Evolutionary conservation across 2,329 filamentous ascomycete genomes (phyloP), one percentile per base, ranked within the genome.

Genomic region (Dothistroma septosporum): DNA sequence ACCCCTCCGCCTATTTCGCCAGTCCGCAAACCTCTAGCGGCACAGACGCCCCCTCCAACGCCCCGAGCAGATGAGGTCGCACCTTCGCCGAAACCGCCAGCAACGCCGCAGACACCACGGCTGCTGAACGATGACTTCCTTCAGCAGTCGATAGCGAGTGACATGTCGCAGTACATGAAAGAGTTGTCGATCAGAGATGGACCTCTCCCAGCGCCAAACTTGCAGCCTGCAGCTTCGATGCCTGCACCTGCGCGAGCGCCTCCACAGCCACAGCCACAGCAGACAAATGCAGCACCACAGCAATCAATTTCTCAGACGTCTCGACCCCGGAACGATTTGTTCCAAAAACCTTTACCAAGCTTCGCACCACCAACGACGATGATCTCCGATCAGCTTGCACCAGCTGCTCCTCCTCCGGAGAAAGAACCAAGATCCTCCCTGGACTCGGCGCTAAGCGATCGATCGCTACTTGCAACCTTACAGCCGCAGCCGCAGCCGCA

Each of bases 1-100:
- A 70, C 80, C 12, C 79, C 79, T 10, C 66, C 81, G 12, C 79
- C 79, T 12, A 72, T 74, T 24, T 80, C 79, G 6, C 79, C 79
- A 21, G 75, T 75, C 16, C 78, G 80, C 58, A 72, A 73, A 28
- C 74, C 75, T 6, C 64, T 76, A 31, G 58, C 54, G 37, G 72
- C 74, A 8, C 73, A 75, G 59, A 73, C 72, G 21, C 70, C 71
- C 32, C 73, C 74, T 24, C 72, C 66, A 21, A 69, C 68, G 31
- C 68, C 69, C 14, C 63, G 57, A 49, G 62, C 60, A 28, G 63
- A 65, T 72, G 53, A 72, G 69, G 47, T 65, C 66, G 16, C 70
- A 70, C 35, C 71, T 28, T 74, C 66, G 6, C 70, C 66, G 48
- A 70, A 65, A 57, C 68, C 72, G 33, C 68, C 72, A 24, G 70